Percentiles rank a stretch among this genome's conserved stretches.
Evolutionary conservation across 768 basidiomycete species (phyloP).

Genomic region (Tephrocybe rancida): DNA sequence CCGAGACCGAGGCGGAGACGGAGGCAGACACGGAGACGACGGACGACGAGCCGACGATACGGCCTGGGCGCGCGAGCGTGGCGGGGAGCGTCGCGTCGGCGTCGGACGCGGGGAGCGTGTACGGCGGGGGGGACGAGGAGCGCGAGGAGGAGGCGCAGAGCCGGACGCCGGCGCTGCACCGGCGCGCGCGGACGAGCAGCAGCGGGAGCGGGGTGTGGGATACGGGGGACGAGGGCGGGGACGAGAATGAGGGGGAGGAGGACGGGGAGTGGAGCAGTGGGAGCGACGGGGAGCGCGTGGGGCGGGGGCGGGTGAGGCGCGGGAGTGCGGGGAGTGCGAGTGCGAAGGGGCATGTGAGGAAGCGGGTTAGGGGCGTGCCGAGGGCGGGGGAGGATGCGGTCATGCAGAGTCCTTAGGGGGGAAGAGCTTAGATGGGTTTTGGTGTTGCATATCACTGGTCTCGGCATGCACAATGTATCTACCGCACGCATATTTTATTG

Average conservation of each 20-base stretch:
- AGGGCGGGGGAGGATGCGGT: constrained; percentile 1
- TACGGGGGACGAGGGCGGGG: constrained; percentile 33
- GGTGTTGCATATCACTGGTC: too few relatives aligned
- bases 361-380: constrained; percentile 3
- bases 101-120: constrained; percentile 17
- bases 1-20: constrained; percentile 46
- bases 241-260: constrained; percentile 27
- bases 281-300: background rate
- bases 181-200: constrained; percentile 19
- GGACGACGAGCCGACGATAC: constrained; percentile 84
- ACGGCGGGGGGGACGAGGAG: constrained; percentile 8
- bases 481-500: too few relatives aligned
- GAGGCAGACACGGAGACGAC: constrained; percentile 64
- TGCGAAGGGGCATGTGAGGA: background rate
- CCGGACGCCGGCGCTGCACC: constrained; percentile 17
- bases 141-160: background rate
- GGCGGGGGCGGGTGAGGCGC: background rate
- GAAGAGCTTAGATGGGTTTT: too few relatives aligned
- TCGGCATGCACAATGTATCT: too few relatives aligned
- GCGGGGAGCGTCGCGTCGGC: constrained; percentile 21
- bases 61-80: constrained; percentile 29
- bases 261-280: background rate
- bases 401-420: constrained; percentile 11
- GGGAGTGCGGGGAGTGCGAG: constrained; percentile 3
- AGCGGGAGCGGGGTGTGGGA: constrained; percentile 20